A percentile compares a stretch with the other conserved stretches of the same genome.
These are phyloP conservation scores for Microbotryum lychnidis-dioicae DNA, from an alignment of 1,284 basidiomycete species.

Conservation along the genomic window DNA sequence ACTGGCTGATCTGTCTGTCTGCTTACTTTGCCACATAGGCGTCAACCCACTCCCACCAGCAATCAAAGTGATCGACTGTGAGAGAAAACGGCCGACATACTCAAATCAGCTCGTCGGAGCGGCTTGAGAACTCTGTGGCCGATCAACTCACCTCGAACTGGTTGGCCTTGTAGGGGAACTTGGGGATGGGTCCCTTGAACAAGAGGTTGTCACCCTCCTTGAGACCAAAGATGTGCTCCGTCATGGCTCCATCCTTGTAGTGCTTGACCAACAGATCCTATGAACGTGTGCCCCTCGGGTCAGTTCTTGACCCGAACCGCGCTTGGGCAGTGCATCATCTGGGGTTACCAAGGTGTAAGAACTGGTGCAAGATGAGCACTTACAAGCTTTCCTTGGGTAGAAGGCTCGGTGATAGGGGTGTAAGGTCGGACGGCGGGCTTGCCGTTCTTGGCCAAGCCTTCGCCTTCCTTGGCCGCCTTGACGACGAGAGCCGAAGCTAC, in stretches of 20 bases:
- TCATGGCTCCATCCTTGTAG: constrained; percentile 44
- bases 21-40: constrained; percentile 40
- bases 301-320: too few species aligned
- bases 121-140: too few species aligned
- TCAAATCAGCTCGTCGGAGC: background rate
- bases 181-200: constrained; percentile 79
- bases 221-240: constrained; percentile 39
- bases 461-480: constrained; percentile 44
- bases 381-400: constrained; percentile 57
- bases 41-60: constrained; percentile 75
- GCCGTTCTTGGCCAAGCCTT: constrained; percentile 60
- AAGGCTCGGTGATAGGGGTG: constrained; percentile 44
- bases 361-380: background rate
- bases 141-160: constrained; percentile 49
- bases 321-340: too few species aligned
- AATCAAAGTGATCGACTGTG: constrained; percentile 60
- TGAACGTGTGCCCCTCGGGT: too few species aligned
- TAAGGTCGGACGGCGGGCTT: constrained; percentile 71
- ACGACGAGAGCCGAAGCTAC: constrained; percentile 53
- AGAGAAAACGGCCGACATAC: background rate
- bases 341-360: too few species aligned
- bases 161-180: constrained; percentile 53
- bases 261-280: constrained; percentile 72
- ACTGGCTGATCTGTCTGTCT: background rate
- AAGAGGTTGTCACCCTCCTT: constrained; percentile 62